Base-by-base conservation (phyloP, 208 protist species). In the Trypanosoma cruzi region DNA sequence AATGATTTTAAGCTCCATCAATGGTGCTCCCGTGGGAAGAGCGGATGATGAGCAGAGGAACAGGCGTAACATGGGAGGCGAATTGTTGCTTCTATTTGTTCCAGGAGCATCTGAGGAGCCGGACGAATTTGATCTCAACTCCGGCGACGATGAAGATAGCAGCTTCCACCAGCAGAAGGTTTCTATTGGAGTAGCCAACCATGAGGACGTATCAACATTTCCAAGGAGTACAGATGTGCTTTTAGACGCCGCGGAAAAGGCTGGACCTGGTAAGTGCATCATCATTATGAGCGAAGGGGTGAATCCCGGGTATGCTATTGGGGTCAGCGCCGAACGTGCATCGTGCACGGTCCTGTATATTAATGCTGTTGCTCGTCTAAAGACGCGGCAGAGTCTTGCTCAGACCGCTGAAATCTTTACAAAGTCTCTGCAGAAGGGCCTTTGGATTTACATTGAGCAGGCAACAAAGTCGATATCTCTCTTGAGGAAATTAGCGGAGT, bases 381-480 rank as follows among this genome's bases (percentile, higher is more conserved):
- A 96, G 63, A 90, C 90, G 46, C 79, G 90, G 44, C 90, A 96
- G 69, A 84, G 75, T 49, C 89, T 96, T 66, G 76, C 83, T 26
- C 82, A 88, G 46, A 83, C 87, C 2, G 90, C 82, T 20, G 85
- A 79, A 36, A 63, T 89, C 57, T 81, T 96, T 68, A 79, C 81
- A 54, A 84, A 84, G 68, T 96, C 90, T 2, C 73, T 96, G 28
- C 80, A 94, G 63, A 93, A 94, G 62, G 90, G 90, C 1, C 57
- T 96, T 54, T 96, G 90, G 88, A 92, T 96, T 62, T 96, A 88
- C 67, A 84, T 96, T 58, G 90, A 96, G 71, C 87, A 93, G 71
- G 90, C 90, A 20, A 93, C 90, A 61, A 96, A 96, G 72, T 96
- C 90, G 16, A 96, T 96, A 53, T 93, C 90, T 31, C 78, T 96